Base-by-base conservation (phyloP, 768 basidiomycete species). In the Calvatia gigantea region DNA sequence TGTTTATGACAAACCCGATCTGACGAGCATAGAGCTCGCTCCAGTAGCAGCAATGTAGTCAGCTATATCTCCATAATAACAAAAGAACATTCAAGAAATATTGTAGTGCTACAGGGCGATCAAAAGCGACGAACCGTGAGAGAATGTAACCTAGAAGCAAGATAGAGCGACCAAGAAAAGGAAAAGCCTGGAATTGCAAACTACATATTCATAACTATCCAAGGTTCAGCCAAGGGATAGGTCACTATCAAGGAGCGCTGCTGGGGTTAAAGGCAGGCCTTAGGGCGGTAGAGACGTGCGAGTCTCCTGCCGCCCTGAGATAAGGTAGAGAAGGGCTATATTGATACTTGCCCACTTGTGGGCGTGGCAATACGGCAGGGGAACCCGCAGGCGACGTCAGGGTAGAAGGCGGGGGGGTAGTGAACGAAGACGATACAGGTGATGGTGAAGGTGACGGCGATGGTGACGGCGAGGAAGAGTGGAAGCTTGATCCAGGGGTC, bases 241-340 rank as follows among this genome's bases (percentile, higher is more conserved):
- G 25, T 54, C 23, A 54, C 37, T 17, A 23, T 4, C 52, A 43
- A 45, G 39, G 28, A 25, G 12, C 48, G 15, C 29, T 44, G 6
- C 17, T 14, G 47, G 37, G 21, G 58, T 62, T 56, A 49, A 71
- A 70, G 5, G 67, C 73, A 15, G 73, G 73, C 25, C 73, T 63
- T 35, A 73, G 61, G 12, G 67, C 69, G 4, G 72, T 74, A 6
- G 71, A 71, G 46, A 74, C 73, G 21, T 65, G 64, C 14, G 64
- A 53, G 43, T 70, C 69, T 12, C 64, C 59, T 14, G 66, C 59
- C n/a, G 66, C 70, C 46, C 62, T 67, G 23, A 67, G 53, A 50
- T 68, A 70, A 1, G 68, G 69, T 5, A 65, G 62, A 5, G 71
- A 72, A 1, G 71, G 66, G 29, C 53, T 69, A 37, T 72, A 73